Evolutionary conservation across 139 green algal species (phyloP).

Genomic region (Coccomyxa sp.): DNA sequence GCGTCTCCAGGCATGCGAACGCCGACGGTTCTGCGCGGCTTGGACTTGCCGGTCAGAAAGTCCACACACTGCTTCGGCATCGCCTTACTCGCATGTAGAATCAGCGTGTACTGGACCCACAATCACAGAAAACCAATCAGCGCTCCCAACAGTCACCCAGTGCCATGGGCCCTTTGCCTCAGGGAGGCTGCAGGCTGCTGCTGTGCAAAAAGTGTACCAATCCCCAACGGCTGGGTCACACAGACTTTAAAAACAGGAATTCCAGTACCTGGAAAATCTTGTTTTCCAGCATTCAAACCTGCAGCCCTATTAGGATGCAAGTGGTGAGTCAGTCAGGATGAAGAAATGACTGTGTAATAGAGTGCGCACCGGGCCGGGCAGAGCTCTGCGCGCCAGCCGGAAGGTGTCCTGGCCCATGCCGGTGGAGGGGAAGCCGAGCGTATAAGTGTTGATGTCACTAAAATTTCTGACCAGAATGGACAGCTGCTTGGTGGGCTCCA

Average conservation of each 20-base stretch:
- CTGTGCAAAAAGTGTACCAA: background rate
- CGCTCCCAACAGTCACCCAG: background rate
- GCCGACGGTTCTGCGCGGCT: constrained; percentile 65
- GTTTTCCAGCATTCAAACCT: background rate
- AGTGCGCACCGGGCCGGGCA: constrained; percentile 70
- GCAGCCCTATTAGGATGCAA: background rate
- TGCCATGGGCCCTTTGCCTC: background rate
- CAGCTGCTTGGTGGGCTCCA: constrained; percentile 67
- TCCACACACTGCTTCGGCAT: constrained; percentile 72
- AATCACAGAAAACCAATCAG: background rate
- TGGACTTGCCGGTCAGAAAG: constrained; percentile 48
- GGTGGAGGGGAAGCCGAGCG: constrained; percentile 63
- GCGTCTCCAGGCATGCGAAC: constrained; percentile 63
- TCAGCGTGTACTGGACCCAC: constrained; percentile 80
- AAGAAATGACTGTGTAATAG: background rate
- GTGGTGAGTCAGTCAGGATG: background rate
- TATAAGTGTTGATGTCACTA: constrained; percentile 45
- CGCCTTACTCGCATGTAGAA: constrained; percentile 77
- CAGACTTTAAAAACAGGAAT: no score
- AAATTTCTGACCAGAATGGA: constrained; percentile 63
- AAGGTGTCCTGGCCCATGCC: constrained; percentile 70
- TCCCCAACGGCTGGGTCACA: no score
- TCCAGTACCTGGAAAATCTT: no score
- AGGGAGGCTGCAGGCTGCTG: background rate
- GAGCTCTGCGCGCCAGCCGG: constrained; percentile 49